phyloP scores from a whole-genome alignment of 2,329 filamentous ascomycete species.

The Scedosporium dehoogii region DNA sequence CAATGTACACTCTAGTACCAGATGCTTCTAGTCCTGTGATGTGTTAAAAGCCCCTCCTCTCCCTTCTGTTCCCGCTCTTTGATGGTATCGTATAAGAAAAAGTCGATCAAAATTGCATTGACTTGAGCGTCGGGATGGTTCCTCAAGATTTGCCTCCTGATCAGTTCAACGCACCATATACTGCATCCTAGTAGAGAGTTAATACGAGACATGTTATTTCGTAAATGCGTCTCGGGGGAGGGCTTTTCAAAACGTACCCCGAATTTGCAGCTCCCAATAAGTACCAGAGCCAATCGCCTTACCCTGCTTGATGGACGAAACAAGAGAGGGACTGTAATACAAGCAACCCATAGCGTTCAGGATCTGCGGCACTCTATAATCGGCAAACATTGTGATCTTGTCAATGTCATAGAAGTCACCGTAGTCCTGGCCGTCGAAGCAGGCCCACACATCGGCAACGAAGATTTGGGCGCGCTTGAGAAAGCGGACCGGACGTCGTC shows the following conservation, averaged over 20 bases:
- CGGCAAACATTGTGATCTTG: conserved; percentile 96
- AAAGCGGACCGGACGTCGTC: conserved; percentile 61
- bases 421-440: conserved; percentile 71
- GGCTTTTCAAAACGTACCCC: conserved; percentile 42
- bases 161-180: conserved; percentile 92
- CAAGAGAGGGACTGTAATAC: conserved; percentile 71
- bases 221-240: neutral
- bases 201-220: neutral
- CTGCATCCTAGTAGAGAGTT: conserved; percentile 54
- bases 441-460: conserved; percentile 93
- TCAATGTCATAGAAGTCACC: conserved; percentile 85
- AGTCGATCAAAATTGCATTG: conserved; percentile 93
- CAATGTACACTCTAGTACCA: conserved; percentile 62
- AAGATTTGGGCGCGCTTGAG: conserved; percentile 94
- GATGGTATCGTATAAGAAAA: conserved; percentile 91
- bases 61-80: conserved; percentile 67
- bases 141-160: conserved; percentile 68
- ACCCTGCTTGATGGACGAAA: conserved; percentile 55
- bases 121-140: conserved; percentile 60
- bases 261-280: conserved; percentile 75
- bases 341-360: conserved; percentile 74
- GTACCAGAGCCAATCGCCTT: conserved; percentile 61
- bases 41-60: conserved; percentile 53
- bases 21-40: conserved; percentile 86
- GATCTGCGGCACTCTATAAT: conserved; percentile 94